These are phyloP conservation scores for Rubia yunnanensis DNA, from an alignment of 257 asterid species.

Conservation along the genomic window DNA sequence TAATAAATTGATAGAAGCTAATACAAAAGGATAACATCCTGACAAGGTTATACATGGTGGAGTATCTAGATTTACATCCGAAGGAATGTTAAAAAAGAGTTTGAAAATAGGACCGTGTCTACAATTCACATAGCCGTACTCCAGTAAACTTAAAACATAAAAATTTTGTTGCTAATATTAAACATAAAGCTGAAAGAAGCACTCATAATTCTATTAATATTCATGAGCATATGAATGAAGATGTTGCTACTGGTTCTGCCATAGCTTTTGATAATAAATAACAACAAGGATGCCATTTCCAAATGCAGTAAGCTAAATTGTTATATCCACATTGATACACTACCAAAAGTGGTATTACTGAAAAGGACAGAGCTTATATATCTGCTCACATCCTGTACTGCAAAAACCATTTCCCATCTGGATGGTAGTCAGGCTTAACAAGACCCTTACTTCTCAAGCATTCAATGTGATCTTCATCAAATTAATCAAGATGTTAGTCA, in stretches of 20 bases:
- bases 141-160: no score
- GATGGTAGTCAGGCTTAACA: slow-evolving; percentile 17
- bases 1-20: not conserved
- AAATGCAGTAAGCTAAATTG: no score
- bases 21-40: not conserved
- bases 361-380: slow-evolving; percentile 3
- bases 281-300: no score
- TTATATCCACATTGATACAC: no score
- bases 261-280: no score
- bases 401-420: slow-evolving; percentile 65
- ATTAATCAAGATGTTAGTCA: not conserved
- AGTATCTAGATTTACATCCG: not conserved
- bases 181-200: no score
- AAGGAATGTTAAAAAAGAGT: not conserved
- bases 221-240: no score
- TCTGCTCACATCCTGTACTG: slow-evolving; percentile 52
- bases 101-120: not conserved
- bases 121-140: no score
- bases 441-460: slow-evolving; percentile 46
- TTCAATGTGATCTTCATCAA: slow-evolving; percentile 15
- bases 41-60: not conserved
- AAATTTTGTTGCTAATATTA: no score
- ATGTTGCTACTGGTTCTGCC: no score
- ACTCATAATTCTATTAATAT: no score
- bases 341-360: not conserved